A percentile compares a stretch with the other conserved stretches of the same genome.
Evolutionary conservation across 805 yeast species (phyloP).

Genomic region (Yueomyces sinensis): DNA sequence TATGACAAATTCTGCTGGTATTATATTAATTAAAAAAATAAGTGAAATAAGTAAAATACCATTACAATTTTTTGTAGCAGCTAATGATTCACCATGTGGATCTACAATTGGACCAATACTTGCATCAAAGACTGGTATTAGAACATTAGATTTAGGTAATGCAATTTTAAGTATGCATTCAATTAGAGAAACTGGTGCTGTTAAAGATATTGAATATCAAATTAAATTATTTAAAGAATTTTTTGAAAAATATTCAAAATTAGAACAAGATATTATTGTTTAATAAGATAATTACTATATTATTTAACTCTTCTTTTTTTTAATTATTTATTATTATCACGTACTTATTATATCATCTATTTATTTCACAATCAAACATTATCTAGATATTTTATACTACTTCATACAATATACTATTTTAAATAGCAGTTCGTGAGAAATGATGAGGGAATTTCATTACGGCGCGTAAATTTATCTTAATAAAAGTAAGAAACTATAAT

Average conservation of each 20-base stretch:
- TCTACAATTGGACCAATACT: constrained; percentile 93
- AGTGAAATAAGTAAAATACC: constrained; percentile 66
- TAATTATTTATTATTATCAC: too few relatives aligned
- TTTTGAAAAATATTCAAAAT: constrained; percentile 33
- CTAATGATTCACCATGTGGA: constrained; percentile 91
- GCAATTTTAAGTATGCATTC: constrained; percentile 93
- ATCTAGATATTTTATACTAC: too few relatives aligned
- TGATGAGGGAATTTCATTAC: too few relatives aligned
- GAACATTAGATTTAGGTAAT: constrained; percentile 82
- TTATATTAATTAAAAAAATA: constrained; percentile 58
- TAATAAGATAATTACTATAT: too few relatives aligned
- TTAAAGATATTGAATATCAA: constrained; percentile 54
- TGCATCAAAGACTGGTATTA: constrained; percentile 73
- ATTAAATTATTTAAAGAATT: constrained; percentile 49
- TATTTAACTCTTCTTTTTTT: too few relatives aligned
- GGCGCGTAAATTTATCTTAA: too few relatives aligned
- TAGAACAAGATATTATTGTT: constrained; percentile 33
- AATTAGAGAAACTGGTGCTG: constrained; percentile 82
- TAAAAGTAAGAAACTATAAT: too few relatives aligned
- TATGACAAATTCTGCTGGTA: constrained; percentile 86
- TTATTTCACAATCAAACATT: too few relatives aligned
- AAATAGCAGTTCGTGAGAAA: too few relatives aligned
- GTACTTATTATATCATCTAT: too few relatives aligned
- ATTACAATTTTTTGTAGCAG: constrained; percentile 80
- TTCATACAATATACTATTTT: too few relatives aligned